phyloP scores from a whole-genome alignment of 75 land plant species.

The Isoetes taiwanensis region DNA sequence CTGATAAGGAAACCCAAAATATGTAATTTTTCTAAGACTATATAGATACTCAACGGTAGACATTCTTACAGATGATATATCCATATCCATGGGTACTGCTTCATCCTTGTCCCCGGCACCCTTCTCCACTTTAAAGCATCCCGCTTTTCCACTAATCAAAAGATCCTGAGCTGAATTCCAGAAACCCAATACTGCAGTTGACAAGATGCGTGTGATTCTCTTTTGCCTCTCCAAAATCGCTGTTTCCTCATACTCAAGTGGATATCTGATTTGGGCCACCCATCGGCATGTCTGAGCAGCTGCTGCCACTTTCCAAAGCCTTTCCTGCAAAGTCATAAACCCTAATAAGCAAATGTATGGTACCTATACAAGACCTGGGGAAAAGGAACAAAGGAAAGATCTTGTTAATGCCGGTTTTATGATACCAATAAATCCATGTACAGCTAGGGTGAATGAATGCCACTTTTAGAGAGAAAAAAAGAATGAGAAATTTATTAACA shows the following conservation, averaged over 20 bases:
- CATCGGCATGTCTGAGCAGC: constrained; percentile 51
- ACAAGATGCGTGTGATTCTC: constrained; percentile 30
- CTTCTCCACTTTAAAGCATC: not conserved
- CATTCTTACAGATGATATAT: not conserved
- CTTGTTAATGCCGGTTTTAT: too few relatives aligned
- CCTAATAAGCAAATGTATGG: not conserved
- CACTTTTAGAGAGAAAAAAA: too few relatives aligned
- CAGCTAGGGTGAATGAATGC: too few relatives aligned
- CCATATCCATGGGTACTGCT: constrained; percentile 24
- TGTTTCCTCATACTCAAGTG: constrained; percentile 21
- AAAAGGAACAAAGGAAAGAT: too few relatives aligned
- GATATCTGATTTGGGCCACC: constrained; percentile 23
- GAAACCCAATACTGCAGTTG: constrained; percentile 48
- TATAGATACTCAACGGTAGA: too few relatives aligned
- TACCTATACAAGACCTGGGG: too few relatives aligned
- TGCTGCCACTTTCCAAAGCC: constrained; percentile 69
- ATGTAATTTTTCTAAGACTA: too few relatives aligned
- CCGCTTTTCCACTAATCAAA: constrained; percentile 9
- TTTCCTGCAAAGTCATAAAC: constrained; percentile 38
- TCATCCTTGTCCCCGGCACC: not conserved
- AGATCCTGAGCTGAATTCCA: constrained; percentile 53
- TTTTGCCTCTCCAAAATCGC: constrained; percentile 18
- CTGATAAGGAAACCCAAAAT: too few relatives aligned
- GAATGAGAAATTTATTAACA: too few relatives aligned
- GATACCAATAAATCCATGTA: too few relatives aligned